Conservation (phyloP, 2,329 filamentous ascomycete genomes). For the Colletotrichum sp. region DNA sequence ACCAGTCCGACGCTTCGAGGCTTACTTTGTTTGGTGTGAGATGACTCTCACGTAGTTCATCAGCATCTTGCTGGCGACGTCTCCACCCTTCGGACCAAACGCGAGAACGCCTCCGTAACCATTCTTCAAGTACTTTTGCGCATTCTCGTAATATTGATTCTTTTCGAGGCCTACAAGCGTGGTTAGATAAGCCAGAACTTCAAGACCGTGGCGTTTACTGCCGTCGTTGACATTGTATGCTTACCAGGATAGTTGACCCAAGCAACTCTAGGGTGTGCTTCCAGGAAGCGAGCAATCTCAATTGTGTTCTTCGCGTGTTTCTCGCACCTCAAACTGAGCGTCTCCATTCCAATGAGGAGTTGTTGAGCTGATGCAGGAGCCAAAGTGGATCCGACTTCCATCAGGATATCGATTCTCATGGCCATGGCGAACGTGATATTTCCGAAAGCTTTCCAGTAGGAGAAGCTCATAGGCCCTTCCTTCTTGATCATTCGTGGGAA, state of each 20-base stretch:
- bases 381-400: conserved; percentile 69
- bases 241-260: conserved; percentile 78
- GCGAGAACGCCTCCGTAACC: conserved; percentile 75
- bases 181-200: neutral
- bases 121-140: conserved; percentile 69
- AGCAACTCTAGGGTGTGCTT: conserved; percentile 68
- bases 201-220: neutral
- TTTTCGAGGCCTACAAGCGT: conserved; percentile 32
- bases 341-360: conserved; percentile 73
- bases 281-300: conserved; percentile 69
- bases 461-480: conserved; percentile 40
- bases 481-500: conserved; percentile 74
- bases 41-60: conserved; percentile 73
- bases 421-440: conserved; percentile 75
- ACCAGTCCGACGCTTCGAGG: too few relatives aligned
- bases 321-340: conserved; percentile 69
- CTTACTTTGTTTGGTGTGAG: conserved; percentile 76
- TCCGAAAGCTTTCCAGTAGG: conserved; percentile 36
- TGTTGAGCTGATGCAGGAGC: conserved; percentile 77
- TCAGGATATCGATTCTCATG: conserved; percentile 65
- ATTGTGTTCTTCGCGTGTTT: conserved; percentile 71
- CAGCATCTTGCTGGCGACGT: conserved; percentile 52
- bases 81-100: conserved; percentile 73
- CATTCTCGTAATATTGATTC: conserved; percentile 66
- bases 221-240: neutral